Percentiles rank a stretch among this genome's conserved stretches.
Conservation (phyloP, 169 alveolate genomes). For the Besnoitia besnoiti region DNA sequence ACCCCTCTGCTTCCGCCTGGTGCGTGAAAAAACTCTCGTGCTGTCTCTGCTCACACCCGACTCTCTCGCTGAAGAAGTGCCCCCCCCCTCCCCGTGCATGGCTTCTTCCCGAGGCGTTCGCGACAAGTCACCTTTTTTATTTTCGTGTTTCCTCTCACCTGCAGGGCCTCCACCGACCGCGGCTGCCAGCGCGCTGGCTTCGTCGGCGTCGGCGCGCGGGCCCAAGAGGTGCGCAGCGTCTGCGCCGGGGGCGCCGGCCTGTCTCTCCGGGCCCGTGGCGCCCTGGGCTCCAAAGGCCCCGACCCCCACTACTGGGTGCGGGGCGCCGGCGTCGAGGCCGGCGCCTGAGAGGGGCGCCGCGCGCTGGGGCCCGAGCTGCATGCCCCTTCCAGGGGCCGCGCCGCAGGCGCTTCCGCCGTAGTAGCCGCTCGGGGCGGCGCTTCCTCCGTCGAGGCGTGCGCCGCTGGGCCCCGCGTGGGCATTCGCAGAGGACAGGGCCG, state of each 20-base stretch:
- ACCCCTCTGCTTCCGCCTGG: too few species aligned
- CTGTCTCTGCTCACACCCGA: too few species aligned
- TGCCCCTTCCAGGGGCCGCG: not conserved
- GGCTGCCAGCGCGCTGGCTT: not conserved
- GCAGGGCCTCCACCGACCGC: not conserved
- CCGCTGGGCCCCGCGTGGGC: not conserved
- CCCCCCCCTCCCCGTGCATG: too few species aligned
- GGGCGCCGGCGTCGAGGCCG: conserved; percentile 12
- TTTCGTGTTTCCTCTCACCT: not conserved
- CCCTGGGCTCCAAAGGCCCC: not conserved
- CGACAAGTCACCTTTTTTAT: too few species aligned
- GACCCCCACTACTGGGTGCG: too few species aligned
- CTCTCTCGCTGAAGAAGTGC: too few species aligned
- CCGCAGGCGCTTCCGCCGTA: not conserved
- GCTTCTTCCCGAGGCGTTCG: too few species aligned
- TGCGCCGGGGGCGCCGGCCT: too few species aligned
- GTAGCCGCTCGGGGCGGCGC: not conserved
- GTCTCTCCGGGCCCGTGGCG: not conserved
- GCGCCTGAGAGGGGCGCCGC: not conserved
- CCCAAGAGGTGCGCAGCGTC: not conserved
- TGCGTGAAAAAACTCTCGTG: too few species aligned
- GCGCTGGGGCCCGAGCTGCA: conserved; percentile 30
- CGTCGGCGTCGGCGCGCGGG: not conserved
- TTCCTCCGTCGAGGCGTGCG: too few species aligned
- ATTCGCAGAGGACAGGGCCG: not conserved